phyloP scores from a whole-genome alignment of 192 early-diverging fungal genomes.

The Entomortierella parvispora region DNA sequence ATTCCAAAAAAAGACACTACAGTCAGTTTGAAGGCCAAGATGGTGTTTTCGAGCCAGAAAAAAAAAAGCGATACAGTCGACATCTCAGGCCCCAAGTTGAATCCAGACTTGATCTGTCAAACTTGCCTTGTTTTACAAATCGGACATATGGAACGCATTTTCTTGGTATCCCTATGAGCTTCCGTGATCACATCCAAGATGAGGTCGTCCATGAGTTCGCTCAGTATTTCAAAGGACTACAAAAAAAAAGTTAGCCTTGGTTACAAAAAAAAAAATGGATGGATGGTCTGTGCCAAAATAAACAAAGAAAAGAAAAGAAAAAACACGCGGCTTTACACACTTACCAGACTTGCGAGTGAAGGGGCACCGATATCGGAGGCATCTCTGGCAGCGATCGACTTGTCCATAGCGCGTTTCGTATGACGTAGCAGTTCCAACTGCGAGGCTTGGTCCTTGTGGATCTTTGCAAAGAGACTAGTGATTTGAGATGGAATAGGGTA shows the following conservation, averaged over 20 bases:
- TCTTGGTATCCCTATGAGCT: constrained; percentile 74
- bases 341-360: constrained; percentile 42
- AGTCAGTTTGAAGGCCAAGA: no score
- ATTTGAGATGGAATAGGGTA: no score
- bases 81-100: no score
- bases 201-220: constrained; percentile 80
- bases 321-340: neutral
- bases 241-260: neutral
- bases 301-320: no score
- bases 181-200: constrained; percentile 79
- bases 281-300: no score
- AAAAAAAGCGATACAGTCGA: neutral
- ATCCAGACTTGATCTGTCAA: neutral
- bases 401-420: constrained; percentile 52
- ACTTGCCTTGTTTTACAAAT: constrained; percentile 81
- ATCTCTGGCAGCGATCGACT: constrained; percentile 21
- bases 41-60: no score
- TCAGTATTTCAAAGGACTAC: constrained; percentile 67
- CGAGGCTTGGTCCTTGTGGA: constrained; percentile 51
- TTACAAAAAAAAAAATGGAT: neutral
- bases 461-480: constrained; percentile 47
- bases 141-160: constrained; percentile 68
- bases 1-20: no score
- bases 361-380: constrained; percentile 9
- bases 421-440: constrained; percentile 42